Evolutionary conservation across 2,329 filamentous ascomycete genomes (phyloP).

Genomic region (Arthrobotrys sinensis): DNA sequence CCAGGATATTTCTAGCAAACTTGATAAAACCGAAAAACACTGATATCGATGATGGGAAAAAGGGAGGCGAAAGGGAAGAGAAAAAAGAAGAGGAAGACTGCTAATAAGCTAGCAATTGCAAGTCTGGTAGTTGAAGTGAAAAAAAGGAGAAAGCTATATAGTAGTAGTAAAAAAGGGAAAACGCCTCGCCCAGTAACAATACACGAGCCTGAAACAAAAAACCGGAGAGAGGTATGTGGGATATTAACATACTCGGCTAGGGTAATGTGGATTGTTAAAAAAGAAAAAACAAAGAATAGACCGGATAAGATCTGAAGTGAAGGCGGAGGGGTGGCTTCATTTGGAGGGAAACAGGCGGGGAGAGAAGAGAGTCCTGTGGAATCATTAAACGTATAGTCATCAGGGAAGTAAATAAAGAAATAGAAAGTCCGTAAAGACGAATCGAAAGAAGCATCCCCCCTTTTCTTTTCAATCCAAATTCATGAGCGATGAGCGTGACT

Average conservation of each 20-base stretch:
- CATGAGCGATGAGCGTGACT: not conserved
- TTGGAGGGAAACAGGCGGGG: constrained; percentile 5
- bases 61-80: not conserved
- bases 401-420: constrained; percentile 30
- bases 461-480: constrained; percentile 12
- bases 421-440: constrained; percentile 1
- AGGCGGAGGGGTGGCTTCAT: not conserved
- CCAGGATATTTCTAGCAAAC: constrained; percentile 25
- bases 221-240: constrained; percentile 10
- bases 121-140: constrained; percentile 10
- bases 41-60: constrained; percentile 3
- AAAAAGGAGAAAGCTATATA: constrained; percentile 9
- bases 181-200: constrained; percentile 55
- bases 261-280: constrained; percentile 20
- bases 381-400: constrained; percentile 61
- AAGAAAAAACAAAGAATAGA: constrained; percentile 21
- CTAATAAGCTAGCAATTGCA: constrained; percentile 15
- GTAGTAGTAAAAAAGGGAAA: constrained; percentile 16
- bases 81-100: constrained; percentile 19
- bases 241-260: constrained; percentile 53
- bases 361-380: constrained; percentile 16
- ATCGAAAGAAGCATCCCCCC: constrained; percentile 6
- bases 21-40: not conserved
- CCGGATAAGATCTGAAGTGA: constrained; percentile 1
- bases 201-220: constrained; percentile 24